A percentile compares a stretch with the other conserved stretches of the same genome.
phyloP scores from a whole-genome alignment of 2,329 filamentous ascomycete genomes.

The Penicillium sp. region DNA sequence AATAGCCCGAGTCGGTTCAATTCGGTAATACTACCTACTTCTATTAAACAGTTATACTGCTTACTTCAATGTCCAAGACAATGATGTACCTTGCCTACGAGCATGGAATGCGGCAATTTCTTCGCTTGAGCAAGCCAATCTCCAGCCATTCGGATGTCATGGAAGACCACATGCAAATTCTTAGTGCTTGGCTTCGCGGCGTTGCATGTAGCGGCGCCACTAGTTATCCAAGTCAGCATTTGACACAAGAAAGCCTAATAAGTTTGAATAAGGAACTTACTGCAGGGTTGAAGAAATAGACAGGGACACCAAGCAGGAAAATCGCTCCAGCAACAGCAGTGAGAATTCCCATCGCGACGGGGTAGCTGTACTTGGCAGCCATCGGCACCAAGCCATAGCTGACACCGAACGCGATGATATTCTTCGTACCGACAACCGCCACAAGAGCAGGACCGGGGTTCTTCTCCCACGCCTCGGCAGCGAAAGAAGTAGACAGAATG shows the following conservation, averaged over 20 bases:
- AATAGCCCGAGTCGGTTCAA: not conserved
- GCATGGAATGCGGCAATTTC: not conserved
- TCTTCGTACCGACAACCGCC: slow-evolving; percentile 34
- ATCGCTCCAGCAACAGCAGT: slow-evolving; percentile 23
- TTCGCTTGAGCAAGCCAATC: not conserved
- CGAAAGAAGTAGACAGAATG: slow-evolving; percentile 37
- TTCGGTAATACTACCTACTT: not conserved
- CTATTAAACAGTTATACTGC: not conserved
- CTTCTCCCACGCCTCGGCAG: slow-evolving; percentile 38
- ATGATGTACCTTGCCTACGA: not conserved
- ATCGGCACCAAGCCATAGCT: slow-evolving; percentile 33
- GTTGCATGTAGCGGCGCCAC: slow-evolving; percentile 20
- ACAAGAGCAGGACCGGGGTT: slow-evolving; percentile 34
- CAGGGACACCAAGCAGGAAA: slow-evolving; percentile 28
- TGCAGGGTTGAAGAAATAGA: slow-evolving; percentile 28
- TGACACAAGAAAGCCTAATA: not conserved
- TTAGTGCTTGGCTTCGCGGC: not conserved
- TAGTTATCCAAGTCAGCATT: not conserved
- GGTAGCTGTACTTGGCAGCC: slow-evolving; percentile 28
- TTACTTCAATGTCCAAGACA: not conserved
- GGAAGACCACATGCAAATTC: not conserved
- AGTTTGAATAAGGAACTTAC: slow-evolving; percentile 11
- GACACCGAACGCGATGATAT: slow-evolving; percentile 31
- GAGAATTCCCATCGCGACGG: slow-evolving; percentile 28
- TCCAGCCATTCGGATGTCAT: not conserved